Evolutionary conservation across 225 moss, liverwort and hornwort species (phyloP), one percentile per base, ranked within the genome.

Genomic region (Lunularia cruciata): DNA sequence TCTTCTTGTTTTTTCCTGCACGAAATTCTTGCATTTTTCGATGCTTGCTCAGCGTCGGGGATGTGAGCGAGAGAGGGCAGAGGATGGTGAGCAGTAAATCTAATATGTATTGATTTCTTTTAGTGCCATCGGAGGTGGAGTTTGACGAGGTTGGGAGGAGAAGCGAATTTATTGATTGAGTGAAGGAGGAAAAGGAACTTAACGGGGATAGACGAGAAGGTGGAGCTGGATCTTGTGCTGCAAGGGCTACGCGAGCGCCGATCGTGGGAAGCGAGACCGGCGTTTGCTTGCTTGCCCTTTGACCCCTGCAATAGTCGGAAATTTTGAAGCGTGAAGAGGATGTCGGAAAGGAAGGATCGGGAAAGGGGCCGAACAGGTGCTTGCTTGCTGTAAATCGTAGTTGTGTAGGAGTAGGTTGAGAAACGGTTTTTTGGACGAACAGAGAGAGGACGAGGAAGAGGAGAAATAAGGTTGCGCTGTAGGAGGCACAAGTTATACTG

Each of bases 301-400:
- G 8, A 12, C 31, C 15, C 30, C 32, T 15, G 7, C 9, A 30
- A 16, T 32, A 15, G 32, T 7, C 33, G 56, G 56, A 57, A 31
- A 14, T 55, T 57, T 14, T 32, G 0, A 7, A 31, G 31, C 30
- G 32, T 6, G 15, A 57, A 30, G 12, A 57, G 31, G 56, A 57
- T 57, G 56, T 57, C 23, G 16, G 15, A 57, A 6, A 15, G 32
- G 33, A 57, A 31, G 56, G 56, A 57, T 57, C 56, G 55, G 31
- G 28, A 30, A 55, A 27, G 30, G 31, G 14, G 11, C 16, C 23
- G 12, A 31, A 32, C 18, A 1, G 31, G 30, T 32, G 56, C 25
- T 57, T 57, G 16, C 30, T 57, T 32, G 55, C 22, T 25, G 55
- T 55, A 6, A 22, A 48, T 3, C 9, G 51, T 8, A 51, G 1